Percentiles rank a stretch among this genome's conserved stretches.
Evolutionary conservation across 1,139 yeast genomes (phyloP).

Genomic region (Blastobotrys illinoisensis): DNA sequence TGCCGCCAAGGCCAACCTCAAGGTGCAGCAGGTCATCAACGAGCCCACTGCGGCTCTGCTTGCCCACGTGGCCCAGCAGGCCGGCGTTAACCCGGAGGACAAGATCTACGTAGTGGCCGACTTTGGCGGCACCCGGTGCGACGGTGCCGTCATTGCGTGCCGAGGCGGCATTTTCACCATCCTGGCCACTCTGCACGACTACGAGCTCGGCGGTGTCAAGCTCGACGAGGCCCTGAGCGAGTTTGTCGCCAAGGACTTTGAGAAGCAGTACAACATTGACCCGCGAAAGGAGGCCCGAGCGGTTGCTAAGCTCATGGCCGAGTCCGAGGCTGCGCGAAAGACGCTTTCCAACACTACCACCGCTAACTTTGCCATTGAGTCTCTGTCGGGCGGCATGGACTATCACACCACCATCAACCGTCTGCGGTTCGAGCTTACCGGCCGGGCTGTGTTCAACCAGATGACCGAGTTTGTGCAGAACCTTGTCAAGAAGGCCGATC

Average conservation of each 20-base stretch:
- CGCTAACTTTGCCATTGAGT: constrained; percentile 90
- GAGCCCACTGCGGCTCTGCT: constrained; percentile 93
- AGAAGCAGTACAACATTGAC: constrained; percentile 77
- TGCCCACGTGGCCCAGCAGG: constrained; percentile 49
- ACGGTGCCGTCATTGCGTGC: constrained; percentile 88
- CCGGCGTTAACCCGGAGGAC: constrained; percentile 55
- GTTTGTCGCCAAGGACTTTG: constrained; percentile 86
- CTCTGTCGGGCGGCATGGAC: constrained; percentile 89
- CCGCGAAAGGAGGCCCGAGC: constrained; percentile 82
- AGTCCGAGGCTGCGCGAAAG: constrained; percentile 80
- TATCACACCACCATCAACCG: constrained; percentile 91
- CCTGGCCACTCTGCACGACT: constrained; percentile 79
- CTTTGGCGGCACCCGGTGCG: constrained; percentile 95
- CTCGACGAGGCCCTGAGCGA: constrained; percentile 78
- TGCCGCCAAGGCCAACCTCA: constrained; percentile 67
- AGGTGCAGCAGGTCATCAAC: constrained; percentile 79
- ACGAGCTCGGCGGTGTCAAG: constrained; percentile 79
- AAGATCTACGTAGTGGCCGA: constrained; percentile 89
- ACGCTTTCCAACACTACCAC: constrained; percentile 87
- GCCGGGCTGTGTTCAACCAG: constrained; percentile 69
- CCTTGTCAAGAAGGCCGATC: constrained; percentile 72
- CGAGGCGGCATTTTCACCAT: constrained; percentile 93
- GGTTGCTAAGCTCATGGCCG: constrained; percentile 80
- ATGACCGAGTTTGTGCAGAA: constrained; percentile 73
- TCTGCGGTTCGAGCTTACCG: constrained; percentile 85